Evolutionary conservation across 2,329 filamentous ascomycete genomes (phyloP), one percentile per base, ranked within the genome.

Genomic region (Talaromyces islandicus): DNA sequence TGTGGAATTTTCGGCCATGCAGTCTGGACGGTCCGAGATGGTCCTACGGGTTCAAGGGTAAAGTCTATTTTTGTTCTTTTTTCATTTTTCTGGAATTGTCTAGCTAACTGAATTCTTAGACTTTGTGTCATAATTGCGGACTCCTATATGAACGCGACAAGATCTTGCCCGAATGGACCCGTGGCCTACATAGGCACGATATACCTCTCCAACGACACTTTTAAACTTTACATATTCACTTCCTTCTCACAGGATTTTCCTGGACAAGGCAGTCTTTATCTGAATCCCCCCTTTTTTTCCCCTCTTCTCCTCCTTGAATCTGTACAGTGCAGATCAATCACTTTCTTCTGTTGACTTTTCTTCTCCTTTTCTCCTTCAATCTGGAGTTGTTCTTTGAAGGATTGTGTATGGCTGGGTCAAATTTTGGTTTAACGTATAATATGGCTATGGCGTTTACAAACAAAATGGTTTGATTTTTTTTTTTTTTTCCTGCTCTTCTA

Each of bases 1-100:
- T 99, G 94, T 74, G 83, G 83, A 62, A 86, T 97, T 35, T 93
- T 90, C 86, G 94, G 93, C 17, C 88, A 88, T 54, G 89, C 91
- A 29, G 91, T 97, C 9, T 99, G 94, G 94, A 92, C 91, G 54
- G 93, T 97, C 3, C 83, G 94, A 68, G 92, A 97, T 76, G 94
- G 94, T 25, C 94, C 94, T 14, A 81, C 85, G 58, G 93, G 92
- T 58, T 84, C 90, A 64, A 88, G 90, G 76, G 91, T 94, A 79
- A 83, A 89, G 35, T 38, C 3, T n/a, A 3, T 17, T n/a, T 57
- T 32, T 43, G 12, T 11, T 24, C 19, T 17, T 72, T 17, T n/a
- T 57, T 32, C 41, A 12, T 11, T 24, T n/a, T 17, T 72, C 14
- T 60, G n/a, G 5, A 35, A 14, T 61, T 21, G 11, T 30, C 46